Conservation (phyloP, 1,284 basidiomycete genomes). For the Garcileccinum viscosum region DNA sequence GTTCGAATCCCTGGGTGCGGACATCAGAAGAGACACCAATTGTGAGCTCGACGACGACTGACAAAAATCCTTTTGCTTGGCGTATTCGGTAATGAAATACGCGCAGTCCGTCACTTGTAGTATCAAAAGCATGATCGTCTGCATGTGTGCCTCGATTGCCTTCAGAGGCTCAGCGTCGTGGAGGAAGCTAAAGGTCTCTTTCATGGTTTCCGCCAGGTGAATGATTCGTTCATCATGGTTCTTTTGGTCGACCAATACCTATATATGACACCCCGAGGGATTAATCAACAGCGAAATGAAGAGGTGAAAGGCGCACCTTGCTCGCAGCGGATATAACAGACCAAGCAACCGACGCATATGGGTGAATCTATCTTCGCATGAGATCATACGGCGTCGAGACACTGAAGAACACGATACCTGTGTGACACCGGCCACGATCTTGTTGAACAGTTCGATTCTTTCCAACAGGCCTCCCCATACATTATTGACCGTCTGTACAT, state of each 20-base stretch:
- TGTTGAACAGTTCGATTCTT: not conserved
- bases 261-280: not conserved
- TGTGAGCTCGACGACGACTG: not conserved
- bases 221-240: not conserved
- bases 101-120: not conserved
- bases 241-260: not conserved
- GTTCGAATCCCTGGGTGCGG: not conserved
- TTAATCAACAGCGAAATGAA: not conserved
- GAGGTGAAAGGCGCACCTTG: not conserved
- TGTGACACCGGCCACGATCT: conserved; percentile 1
- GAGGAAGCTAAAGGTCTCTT: conserved; percentile 1
- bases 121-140: not conserved
- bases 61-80: not conserved
- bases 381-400: not conserved
- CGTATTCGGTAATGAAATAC: not conserved
- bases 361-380: not conserved
- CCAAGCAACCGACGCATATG: conserved; percentile 1
- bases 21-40: not conserved
- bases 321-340: not conserved
- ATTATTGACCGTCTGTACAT: no score
- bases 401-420: not conserved
- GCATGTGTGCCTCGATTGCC: not conserved
- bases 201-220: not conserved
- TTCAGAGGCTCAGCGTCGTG: conserved; percentile 1
- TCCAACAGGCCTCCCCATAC: no score